phyloP scores from a whole-genome alignment of 148 eudicot genomes.

The Pouteria glomerata region DNA sequence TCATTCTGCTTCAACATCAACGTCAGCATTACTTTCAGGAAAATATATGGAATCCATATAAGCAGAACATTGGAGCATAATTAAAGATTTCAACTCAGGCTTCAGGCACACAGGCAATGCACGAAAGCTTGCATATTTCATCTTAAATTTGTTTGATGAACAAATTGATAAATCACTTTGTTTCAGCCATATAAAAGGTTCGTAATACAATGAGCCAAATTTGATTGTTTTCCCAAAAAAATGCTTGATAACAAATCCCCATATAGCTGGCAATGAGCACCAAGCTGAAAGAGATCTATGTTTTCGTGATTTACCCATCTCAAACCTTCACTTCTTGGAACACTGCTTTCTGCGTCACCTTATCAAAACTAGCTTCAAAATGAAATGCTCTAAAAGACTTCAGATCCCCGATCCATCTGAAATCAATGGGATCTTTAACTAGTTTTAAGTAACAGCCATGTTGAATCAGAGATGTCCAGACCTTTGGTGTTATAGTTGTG shows the following conservation, averaged over 20 bases:
- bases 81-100: not conserved
- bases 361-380: not conserved
- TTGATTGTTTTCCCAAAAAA: conserved; percentile 35
- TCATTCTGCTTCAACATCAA: conserved; percentile 1
- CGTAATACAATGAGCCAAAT: conserved; percentile 3
- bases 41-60: not conserved
- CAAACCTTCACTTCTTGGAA: conserved; percentile 4
- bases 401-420: conserved; percentile 35
- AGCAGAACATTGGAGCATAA: not conserved
- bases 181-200: conserved; percentile 7
- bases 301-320: conserved; percentile 11
- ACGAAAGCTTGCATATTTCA: not conserved
- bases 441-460: conserved; percentile 22
- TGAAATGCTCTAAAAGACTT: conserved; percentile 5
- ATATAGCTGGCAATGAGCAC: conserved; percentile 50
- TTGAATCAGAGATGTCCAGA: conserved; percentile 40
- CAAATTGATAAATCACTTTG: not conserved
- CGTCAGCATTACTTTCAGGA: not conserved
- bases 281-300: conserved; percentile 26
- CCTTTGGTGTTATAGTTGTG: conserved; percentile 22
- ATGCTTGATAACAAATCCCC: conserved; percentile 45
- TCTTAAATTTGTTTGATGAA: not conserved
- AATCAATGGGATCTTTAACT: conserved; percentile 44
- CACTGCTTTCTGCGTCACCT: not conserved
- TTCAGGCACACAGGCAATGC: not conserved